phyloP scores from a whole-genome alignment of 192 early-diverging fungal genomes.

The Coemansia furcata region DNA sequence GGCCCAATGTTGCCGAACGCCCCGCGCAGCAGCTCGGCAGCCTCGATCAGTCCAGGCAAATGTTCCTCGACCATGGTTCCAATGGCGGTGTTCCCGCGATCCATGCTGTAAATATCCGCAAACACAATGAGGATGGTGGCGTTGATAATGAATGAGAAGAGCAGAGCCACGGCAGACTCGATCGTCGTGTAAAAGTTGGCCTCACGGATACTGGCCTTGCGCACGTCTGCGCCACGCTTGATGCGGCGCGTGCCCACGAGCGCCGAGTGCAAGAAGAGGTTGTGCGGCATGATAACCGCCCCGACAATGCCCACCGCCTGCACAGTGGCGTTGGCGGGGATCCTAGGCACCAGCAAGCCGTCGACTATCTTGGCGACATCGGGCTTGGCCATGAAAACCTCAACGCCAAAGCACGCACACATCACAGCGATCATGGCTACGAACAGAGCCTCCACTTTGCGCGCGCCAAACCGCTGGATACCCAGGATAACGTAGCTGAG shows the following conservation, averaged over 20 bases:
- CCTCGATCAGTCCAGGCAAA: constrained; percentile 63
- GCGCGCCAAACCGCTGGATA: constrained; percentile 60
- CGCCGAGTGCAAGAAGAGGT: constrained; percentile 82
- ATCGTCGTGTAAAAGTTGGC: constrained; percentile 68
- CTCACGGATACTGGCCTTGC: constrained; percentile 58
- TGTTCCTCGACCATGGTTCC: constrained; percentile 15
- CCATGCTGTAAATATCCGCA: constrained; percentile 47
- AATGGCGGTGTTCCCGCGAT: not conserved
- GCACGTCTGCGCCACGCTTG: constrained; percentile 29
- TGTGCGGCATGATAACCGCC: constrained; percentile 85
- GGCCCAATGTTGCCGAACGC: constrained; percentile 63
- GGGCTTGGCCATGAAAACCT: constrained; percentile 57
- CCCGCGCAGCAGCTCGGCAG: constrained; percentile 54
- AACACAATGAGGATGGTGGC: constrained; percentile 68
- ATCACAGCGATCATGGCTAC: constrained; percentile 69
- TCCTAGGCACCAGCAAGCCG: constrained; percentile 57
- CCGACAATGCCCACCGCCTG: constrained; percentile 70
- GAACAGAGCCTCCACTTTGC: constrained; percentile 72
- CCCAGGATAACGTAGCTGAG: constrained; percentile 80
- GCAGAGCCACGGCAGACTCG: constrained; percentile 61
- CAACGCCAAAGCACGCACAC: constrained; percentile 75
- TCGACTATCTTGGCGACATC: constrained; percentile 48
- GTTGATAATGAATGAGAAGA: constrained; percentile 67
- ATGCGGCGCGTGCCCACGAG: constrained; percentile 64
- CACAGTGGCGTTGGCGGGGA: constrained; percentile 57